Evolutionary conservation across 2,329 filamentous ascomycete genomes (phyloP), one percentile per base, ranked within the genome.

Genomic region (Ophiostoma novo-ulmi): DNA sequence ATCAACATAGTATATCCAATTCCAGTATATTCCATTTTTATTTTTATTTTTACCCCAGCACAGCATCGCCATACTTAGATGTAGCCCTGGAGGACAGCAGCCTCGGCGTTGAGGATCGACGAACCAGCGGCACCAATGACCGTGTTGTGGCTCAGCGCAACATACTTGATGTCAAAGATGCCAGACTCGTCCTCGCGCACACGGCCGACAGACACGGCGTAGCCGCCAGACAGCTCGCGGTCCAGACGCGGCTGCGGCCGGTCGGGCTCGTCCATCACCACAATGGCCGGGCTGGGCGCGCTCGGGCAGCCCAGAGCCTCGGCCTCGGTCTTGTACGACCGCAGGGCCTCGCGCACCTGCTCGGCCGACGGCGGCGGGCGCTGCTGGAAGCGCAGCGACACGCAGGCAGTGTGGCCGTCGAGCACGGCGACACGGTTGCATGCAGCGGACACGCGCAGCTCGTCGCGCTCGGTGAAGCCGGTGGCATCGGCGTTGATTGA

Each of bases 101-200:
- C 93, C 80, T 97, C 94, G 38, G 94, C 93, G 77, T 98, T 98
- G 76, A 98, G 81, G 80, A 98, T 97, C 41, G 92, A 97, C 1
- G 93, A 96, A 13, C 95, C 95, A n/a, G 94, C 94, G 41, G 95
- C 95, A 74, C 94, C 94, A 78, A 99, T 94, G 70, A 99, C 91
- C 0, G 39, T 88, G 76, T 88, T 88, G 75, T 98, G 95, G 78
- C 92, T 97, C 75, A 98, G 83, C 35, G 93, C 93, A 73, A 95
- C 94, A 80, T 98, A 98, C 80, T 96, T 94, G 78, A 98, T 87
- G 78, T 98, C 95, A 77, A 97, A 97, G 74, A 97, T 90, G 26
- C 92, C 92, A 73, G 89, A 91, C 75, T 92, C 91, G 76, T 97
- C 94, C 79, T 94, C 89, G 66, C 95, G 84, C 38, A 97, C 87